Conservation (phyloP, 768 basidiomycete species). For the Auricularia heimuer region DNA sequence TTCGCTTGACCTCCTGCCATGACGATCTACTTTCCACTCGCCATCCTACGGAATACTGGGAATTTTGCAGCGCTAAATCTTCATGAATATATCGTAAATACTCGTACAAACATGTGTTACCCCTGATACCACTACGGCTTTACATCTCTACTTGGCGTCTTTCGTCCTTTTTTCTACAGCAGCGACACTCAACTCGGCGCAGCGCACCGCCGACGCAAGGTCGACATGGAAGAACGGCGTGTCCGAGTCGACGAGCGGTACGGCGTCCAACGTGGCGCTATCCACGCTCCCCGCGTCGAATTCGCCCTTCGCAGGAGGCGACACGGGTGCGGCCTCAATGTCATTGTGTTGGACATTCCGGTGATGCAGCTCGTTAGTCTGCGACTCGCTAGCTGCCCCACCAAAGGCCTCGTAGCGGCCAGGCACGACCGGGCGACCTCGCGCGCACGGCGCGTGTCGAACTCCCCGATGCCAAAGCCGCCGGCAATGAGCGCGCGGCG, state of each 20-base stretch:
- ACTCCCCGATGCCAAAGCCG: constrained; percentile 73
- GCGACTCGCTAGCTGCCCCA: constrained; percentile 4
- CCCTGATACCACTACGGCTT: not conserved
- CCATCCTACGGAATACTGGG: too few relatives aligned
- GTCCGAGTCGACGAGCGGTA: constrained; percentile 22
- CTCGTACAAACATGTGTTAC: too few relatives aligned
- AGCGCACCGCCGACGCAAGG: constrained; percentile 56
- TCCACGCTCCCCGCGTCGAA: constrained; percentile 5
- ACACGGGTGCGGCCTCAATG: constrained; percentile 9
- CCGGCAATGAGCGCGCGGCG: constrained; percentile 80
- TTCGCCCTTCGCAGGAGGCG: constrained; percentile 7
- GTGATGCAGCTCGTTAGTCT: constrained; percentile 6
- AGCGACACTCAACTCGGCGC: constrained; percentile 42
- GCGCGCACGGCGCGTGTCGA: constrained; percentile 16
- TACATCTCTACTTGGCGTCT: not conserved
- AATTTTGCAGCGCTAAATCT: too few relatives aligned
- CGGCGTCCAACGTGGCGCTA: constrained; percentile 9
- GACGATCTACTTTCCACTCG: too few relatives aligned
- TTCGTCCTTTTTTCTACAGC: not conserved
- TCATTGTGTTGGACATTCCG: constrained; percentile 6
- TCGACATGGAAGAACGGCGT: constrained; percentile 94
- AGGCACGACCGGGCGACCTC: constrained; percentile 77
- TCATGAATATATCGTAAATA: too few relatives aligned
- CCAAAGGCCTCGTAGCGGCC: constrained; percentile 30
- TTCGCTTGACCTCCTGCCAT: too few relatives aligned